Percentiles rank a stretch among this genome's conserved stretches.
Evolutionary conservation across 2,329 filamentous ascomycete genomes (phyloP).

Genomic region (Talaromyces sp.): DNA sequence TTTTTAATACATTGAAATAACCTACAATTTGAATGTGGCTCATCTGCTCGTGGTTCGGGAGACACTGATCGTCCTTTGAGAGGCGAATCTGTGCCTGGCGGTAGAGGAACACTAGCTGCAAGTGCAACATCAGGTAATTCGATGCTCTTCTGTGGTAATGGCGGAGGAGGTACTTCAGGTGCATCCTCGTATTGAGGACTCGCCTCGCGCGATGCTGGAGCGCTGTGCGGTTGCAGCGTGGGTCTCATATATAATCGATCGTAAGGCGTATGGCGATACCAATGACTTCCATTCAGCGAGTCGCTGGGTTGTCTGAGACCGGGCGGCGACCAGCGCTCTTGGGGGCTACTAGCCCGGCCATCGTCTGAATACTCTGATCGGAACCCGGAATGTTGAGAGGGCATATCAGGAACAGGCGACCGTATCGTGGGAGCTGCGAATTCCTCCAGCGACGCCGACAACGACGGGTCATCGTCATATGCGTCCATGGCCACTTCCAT

Average conservation of each 20-base stretch:
- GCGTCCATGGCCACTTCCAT: conserved; percentile 48
- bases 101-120: conserved; percentile 59
- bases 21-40: conserved; percentile 18
- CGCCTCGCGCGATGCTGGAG: conserved; percentile 53
- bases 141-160: conserved; percentile 26
- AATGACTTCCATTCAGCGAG: conserved; percentile 54
- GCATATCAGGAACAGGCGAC: conserved; percentile 53
- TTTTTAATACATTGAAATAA: background rate
- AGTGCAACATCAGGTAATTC: conserved; percentile 49
- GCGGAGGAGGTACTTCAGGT: conserved; percentile 40
- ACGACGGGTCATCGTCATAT: conserved; percentile 58
- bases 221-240: conserved; percentile 40
- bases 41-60: conserved; percentile 39
- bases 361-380: conserved; percentile 52
- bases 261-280: conserved; percentile 53
- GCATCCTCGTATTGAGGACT: conserved; percentile 62
- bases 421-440: conserved; percentile 55
- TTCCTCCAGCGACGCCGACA: conserved; percentile 60
- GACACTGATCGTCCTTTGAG: conserved; percentile 56
- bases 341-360: conserved; percentile 29
- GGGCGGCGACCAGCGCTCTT: conserved; percentile 62
- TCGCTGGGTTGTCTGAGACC: conserved; percentile 52
- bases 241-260: conserved; percentile 43
- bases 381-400: conserved; percentile 63
- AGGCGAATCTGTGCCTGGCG: conserved; percentile 52